Conservation (phyloP, 192 early-diverging fungal species). For the Geranomyces michiganensis region DNA sequence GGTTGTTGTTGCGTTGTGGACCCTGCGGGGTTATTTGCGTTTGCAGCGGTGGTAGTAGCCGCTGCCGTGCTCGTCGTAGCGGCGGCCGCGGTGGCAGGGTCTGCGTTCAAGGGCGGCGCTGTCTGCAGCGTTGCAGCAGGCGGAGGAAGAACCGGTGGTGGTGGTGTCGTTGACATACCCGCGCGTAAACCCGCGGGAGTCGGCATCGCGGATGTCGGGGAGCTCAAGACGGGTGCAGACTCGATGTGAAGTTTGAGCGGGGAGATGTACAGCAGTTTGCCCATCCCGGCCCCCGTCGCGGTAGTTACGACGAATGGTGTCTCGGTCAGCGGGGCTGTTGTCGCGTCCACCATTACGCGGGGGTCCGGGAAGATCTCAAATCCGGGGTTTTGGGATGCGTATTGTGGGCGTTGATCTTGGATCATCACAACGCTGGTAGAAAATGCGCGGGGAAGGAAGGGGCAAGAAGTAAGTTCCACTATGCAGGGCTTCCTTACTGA, state of each 20-base stretch:
- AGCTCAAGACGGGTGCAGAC: slow-evolving; percentile 1
- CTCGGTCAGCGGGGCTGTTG: neutral
- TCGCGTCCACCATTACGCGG: neutral
- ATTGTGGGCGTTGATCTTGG: slow-evolving; percentile 32
- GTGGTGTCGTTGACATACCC: no score
- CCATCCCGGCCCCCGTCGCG: slow-evolving; percentile 21
- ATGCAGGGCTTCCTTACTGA: no score
- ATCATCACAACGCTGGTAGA: slow-evolving; percentile 27
- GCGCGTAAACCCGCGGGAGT: no score
- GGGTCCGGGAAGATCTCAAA: slow-evolving; percentile 36
- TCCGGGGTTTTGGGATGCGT: slow-evolving; percentile 25
- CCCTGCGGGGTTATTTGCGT: neutral
- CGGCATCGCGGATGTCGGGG: no score
- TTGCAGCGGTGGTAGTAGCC: no score
- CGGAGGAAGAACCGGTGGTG: no score
- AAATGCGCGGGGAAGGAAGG: neutral
- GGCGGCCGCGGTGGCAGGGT: no score
- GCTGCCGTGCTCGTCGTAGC: no score
- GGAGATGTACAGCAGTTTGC: slow-evolving; percentile 2
- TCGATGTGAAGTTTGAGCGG: slow-evolving; percentile 20
- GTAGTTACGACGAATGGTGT: slow-evolving; percentile 29
- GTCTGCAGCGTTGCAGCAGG: no score
- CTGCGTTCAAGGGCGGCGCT: no score
- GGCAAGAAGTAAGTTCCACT: neutral
- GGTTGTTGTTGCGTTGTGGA: slow-evolving; percentile 12